Evolutionary conservation across 2,329 filamentous ascomycete species (phyloP).

Genomic region (Fusarium sp.): DNA sequence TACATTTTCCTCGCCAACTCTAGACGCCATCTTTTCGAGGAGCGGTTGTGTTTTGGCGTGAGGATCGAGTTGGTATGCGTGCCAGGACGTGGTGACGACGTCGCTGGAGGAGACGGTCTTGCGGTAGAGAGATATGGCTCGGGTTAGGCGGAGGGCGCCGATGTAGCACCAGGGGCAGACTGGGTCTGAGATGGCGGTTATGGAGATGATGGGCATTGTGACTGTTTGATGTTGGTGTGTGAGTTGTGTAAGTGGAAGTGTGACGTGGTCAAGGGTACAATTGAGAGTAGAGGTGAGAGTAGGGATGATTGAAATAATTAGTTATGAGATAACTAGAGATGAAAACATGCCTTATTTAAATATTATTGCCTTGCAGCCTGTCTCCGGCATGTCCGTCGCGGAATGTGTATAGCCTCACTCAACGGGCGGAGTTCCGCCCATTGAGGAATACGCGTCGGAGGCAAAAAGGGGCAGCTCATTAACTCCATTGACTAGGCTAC

Average conservation of each 20-base stretch:
- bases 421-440: conserved; percentile 41
- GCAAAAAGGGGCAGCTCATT: neutral
- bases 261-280: neutral
- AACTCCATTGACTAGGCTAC: neutral
- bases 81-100: conserved; percentile 77
- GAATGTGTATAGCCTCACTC: conserved; percentile 1
- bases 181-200: conserved; percentile 81
- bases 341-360: neutral
- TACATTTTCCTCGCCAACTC: conserved; percentile 71
- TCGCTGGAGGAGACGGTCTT: conserved; percentile 68
- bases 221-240: neutral
- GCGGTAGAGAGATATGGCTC: conserved; percentile 73
- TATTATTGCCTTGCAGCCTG: neutral
- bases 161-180: conserved; percentile 84
- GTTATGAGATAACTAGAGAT: neutral
- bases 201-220: conserved; percentile 75
- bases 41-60: conserved; percentile 60
- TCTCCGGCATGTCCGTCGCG: neutral
- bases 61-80: conserved; percentile 82
- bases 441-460: neutral
- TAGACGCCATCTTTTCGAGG: conserved; percentile 61
- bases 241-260: neutral
- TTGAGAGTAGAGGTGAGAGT: no score
- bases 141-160: conserved; percentile 76
- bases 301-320: neutral